Percentiles rank a stretch among this genome's conserved stretches.
Evolutionary conservation across 2,329 filamentous ascomycete species (phyloP).

Genomic region (Sarocladium brachiariae): DNA sequence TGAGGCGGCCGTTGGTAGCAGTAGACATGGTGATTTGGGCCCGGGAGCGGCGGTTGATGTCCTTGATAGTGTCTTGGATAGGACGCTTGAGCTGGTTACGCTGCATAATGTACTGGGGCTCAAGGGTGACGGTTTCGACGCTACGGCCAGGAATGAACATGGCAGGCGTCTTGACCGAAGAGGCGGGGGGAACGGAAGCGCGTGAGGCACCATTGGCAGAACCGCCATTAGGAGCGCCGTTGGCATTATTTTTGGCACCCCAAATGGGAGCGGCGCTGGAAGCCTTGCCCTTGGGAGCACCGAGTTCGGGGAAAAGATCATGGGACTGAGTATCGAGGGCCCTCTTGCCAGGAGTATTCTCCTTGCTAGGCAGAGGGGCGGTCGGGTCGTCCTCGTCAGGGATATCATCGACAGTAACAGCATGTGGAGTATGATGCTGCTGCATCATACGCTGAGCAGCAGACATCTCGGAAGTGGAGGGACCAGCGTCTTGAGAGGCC

Average conservation of each 20-base stretch:
- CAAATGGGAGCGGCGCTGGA: constrained; percentile 66
- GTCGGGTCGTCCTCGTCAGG: constrained; percentile 67
- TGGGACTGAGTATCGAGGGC: constrained; percentile 76
- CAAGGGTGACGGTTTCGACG: constrained; percentile 67
- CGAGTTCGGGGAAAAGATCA: constrained; percentile 90
- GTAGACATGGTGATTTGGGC: constrained; percentile 74
- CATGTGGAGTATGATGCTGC: constrained; percentile 51
- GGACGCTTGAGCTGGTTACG: constrained; percentile 76
- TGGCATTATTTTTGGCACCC: constrained; percentile 60
- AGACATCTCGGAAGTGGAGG: constrained; percentile 38
- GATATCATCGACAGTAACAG: constrained; percentile 72
- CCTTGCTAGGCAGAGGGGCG: constrained; percentile 26
- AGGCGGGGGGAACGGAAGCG: constrained; percentile 50
- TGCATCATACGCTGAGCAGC: constrained; percentile 57
- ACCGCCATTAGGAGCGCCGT: constrained; percentile 47
- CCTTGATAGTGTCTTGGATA: constrained; percentile 75
- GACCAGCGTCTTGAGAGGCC: constrained; percentile 28
- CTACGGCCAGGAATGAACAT: constrained; percentile 79
- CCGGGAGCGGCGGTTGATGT: constrained; percentile 88
- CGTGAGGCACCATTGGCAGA: constrained; percentile 50
- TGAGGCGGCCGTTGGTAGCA: constrained; percentile 63
- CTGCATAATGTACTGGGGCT: constrained; percentile 69
- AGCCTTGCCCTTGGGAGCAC: constrained; percentile 57
- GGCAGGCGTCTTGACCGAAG: constrained; percentile 38
- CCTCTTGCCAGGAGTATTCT: constrained; percentile 16